Percentiles rank a stretch among this genome's conserved stretches.
Evolutionary conservation across 1,139 yeast genomes (phyloP).

Genomic region (Yarrowia galli): DNA sequence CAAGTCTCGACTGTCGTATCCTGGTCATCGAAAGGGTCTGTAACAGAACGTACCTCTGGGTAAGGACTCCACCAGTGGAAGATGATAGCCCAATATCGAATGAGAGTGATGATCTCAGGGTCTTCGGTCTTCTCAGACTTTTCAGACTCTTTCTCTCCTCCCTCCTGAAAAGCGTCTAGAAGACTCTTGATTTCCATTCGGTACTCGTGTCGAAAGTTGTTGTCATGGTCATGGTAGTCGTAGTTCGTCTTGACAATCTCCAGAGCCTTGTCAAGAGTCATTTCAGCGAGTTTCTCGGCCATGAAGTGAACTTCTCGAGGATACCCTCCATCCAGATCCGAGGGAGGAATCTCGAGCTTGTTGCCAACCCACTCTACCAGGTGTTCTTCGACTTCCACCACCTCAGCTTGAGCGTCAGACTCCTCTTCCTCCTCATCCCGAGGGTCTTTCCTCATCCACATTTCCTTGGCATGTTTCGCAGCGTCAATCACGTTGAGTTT

Average conservation of each 20-base stretch:
- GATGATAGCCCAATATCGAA: slow-evolving; percentile 1
- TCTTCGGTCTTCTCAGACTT: not conserved
- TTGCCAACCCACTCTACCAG: not conserved
- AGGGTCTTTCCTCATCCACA: not conserved
- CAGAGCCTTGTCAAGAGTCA: slow-evolving; percentile 55
- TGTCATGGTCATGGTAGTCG: slow-evolving; percentile 57
- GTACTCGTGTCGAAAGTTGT: slow-evolving; percentile 56
- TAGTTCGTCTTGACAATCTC: slow-evolving; percentile 55
- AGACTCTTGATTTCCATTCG: not conserved
- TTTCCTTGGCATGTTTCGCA: not conserved
- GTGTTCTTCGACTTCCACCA: not conserved
- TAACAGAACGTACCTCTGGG: slow-evolving; percentile 67
- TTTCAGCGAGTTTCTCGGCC: slow-evolving; percentile 53
- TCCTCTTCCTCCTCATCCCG: not conserved
- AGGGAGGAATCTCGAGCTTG: not conserved
- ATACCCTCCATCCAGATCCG: not conserved
- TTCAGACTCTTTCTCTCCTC: not conserved
- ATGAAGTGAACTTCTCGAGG: slow-evolving; percentile 46
- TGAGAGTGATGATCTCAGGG: not conserved
- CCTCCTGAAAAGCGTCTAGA: not conserved
- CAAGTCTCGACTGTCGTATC: slow-evolving; percentile 59
- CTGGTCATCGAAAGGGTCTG: slow-evolving; percentile 59
- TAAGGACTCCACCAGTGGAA: slow-evolving; percentile 53
- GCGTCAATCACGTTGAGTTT: not conserved
- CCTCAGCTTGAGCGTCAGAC: not conserved